Base-by-base conservation (phyloP, 768 basidiomycete species). In the Cyathus striatus region DNA sequence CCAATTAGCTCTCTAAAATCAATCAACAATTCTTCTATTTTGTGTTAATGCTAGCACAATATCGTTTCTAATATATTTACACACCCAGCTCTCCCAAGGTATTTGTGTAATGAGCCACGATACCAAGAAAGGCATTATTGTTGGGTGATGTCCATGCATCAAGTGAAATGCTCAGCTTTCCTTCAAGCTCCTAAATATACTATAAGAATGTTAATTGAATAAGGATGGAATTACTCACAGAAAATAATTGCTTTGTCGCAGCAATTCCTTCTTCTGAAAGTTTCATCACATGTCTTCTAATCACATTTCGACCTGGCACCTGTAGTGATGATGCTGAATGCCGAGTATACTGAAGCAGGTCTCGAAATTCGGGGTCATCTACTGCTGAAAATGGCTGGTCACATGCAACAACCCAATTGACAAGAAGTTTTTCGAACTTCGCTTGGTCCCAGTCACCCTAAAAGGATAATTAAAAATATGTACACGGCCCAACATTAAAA, bases 1-100 rank as follows among this genome's bases (percentile, higher is more conserved):
- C 64, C 58, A 2, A 60, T 27, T 12, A 69, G 45, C 49, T 69
- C 60, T 3, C 52, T 33, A 35, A 69, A 67, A 44, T 68, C 65
- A 39, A 69, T 66, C 0, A 69, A 43, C 0, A 58, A 25, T 38
- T 69, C 66, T 42, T 66, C 64, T 68, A 30, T 14, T 10, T 10
- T 30, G 16, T 30, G 27, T 30, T 10, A 30, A 30, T 30, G 27
- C 16, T 30, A 30, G 27, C 10, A 30, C 16, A n/a, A n/a, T n/a
- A n/a, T n/a, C n/a, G n/a, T n/a, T n/a, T n/a, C n/a, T n/a, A n/a
- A n/a, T n/a, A n/a, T n/a, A n/a, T n/a, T n/a, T n/a, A n/a, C n/a
- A n/a, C 23, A 58, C 59, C 53, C 4, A 55, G 42, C 24, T 54
- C 33, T 3, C 61, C 56, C 2, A 56, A 40, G 23, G 58, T 58